A percentile compares a stretch with the other conserved stretches of the same genome.
phyloP scores from a whole-genome alignment of 306 rosid genomes.

The Alnus rubra region DNA sequence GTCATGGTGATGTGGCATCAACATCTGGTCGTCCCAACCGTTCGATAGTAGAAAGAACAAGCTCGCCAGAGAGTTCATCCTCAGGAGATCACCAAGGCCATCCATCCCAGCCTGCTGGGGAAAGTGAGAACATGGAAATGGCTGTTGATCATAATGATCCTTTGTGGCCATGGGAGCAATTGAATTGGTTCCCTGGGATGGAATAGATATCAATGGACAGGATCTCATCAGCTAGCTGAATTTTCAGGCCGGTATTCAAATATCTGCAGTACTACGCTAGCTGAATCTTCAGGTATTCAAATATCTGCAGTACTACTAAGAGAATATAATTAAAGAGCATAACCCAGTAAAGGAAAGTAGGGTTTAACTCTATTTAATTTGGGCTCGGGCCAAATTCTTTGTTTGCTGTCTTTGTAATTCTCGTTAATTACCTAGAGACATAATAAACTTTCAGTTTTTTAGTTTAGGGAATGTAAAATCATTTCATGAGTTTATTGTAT shows the following conservation, averaged over 20 bases:
- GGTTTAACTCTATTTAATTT: background rate
- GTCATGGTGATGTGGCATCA: constrained; percentile 21
- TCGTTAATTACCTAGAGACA: background rate
- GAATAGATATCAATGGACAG: background rate
- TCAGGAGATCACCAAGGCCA: constrained; percentile 39
- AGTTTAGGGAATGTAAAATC: background rate
- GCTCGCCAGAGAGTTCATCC: constrained; percentile 58
- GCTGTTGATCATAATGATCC: constrained; percentile 28
- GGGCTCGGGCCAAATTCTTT: background rate
- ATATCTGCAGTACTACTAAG: background rate
- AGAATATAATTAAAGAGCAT: background rate
- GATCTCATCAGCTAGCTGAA: background rate
- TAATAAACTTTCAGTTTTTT: background rate
- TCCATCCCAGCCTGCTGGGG: constrained; percentile 29
- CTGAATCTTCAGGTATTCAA: background rate
- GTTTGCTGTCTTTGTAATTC: background rate
- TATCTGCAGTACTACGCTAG: background rate
- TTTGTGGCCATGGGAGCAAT: constrained; percentile 57
- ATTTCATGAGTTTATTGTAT: background rate
- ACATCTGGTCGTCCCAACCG: background rate
- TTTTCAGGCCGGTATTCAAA: background rate
- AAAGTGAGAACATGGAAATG: constrained; percentile 21
- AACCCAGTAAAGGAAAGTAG: background rate
- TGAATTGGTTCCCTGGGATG: constrained; percentile 44
- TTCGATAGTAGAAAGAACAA: constrained; percentile 28